A percentile compares a stretch with the other conserved stretches of the same genome.
Evolutionary conservation across 768 basidiomycete species (phyloP).

Genomic region (Rhizopogon vesiculosus): DNA sequence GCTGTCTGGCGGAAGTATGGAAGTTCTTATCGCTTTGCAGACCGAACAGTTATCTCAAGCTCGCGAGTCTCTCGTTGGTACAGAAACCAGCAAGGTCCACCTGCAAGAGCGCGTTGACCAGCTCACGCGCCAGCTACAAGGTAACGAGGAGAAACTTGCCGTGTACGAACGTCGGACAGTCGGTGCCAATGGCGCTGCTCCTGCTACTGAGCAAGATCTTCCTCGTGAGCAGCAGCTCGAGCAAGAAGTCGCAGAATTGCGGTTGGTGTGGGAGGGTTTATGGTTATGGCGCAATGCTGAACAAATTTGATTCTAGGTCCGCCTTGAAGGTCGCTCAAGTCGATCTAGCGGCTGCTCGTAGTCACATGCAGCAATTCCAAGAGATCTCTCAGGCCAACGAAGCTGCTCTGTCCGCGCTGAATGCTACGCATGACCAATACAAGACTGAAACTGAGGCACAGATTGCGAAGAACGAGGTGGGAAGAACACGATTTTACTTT

Average conservation of each 20-base stretch:
- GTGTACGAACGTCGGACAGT: conserved; percentile 73
- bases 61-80: conserved; percentile 64
- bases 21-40: conserved; percentile 32
- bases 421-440: conserved; percentile 75
- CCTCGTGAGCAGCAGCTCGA: conserved; percentile 77
- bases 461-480: conserved; percentile 63
- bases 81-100: conserved; percentile 76
- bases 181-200: conserved; percentile 23
- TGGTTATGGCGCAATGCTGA: neutral
- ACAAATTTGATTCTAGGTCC: conserved; percentile 38
- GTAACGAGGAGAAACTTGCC: conserved; percentile 78
- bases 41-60: conserved; percentile 59
- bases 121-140: conserved; percentile 55
- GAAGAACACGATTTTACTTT: conserved; percentile 5
- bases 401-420: conserved; percentile 65
- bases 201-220: conserved; percentile 39
- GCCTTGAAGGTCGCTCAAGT: conserved; percentile 74
- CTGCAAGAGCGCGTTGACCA: conserved; percentile 58
- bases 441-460: conserved; percentile 68
- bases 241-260: conserved; percentile 78
- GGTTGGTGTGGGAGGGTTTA: conserved; percentile 39
- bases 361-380: conserved; percentile 80
- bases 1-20: neutral
- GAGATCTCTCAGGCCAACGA: conserved; percentile 84
- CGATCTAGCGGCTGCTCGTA: conserved; percentile 65